Evolutionary conservation across 2,329 filamentous ascomycete genomes (phyloP).

Genomic region (Botrytis squamosa): DNA sequence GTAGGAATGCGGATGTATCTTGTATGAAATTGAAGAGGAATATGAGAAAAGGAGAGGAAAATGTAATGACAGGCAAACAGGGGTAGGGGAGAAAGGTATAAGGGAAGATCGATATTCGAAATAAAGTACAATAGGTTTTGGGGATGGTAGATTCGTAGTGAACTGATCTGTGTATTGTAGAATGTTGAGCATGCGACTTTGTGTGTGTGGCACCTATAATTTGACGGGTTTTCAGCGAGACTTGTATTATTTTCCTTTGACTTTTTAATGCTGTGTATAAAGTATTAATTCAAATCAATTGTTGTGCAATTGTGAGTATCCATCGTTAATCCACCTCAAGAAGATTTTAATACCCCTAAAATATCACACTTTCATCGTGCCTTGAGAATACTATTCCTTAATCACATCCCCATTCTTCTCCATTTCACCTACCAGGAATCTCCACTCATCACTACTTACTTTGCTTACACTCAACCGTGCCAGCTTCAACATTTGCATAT

Average conservation of each 20-base stretch:
- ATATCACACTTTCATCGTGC: too few relatives aligned
- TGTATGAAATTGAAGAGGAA: background rate
- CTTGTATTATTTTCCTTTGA: background rate
- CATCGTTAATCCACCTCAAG: background rate
- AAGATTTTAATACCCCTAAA: background rate
- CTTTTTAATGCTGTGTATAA: background rate
- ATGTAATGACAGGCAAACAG: background rate
- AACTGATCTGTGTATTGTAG: background rate
- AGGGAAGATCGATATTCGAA: background rate
- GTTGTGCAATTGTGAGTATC: background rate
- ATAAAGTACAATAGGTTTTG: background rate
- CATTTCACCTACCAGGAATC: constrained; percentile 20
- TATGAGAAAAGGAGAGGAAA: background rate
- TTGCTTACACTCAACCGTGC: constrained; percentile 77
- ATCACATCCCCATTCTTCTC: constrained; percentile 23
- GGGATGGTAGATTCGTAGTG: background rate
- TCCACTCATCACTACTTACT: constrained; percentile 64
- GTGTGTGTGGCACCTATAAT: background rate
- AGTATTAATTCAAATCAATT: background rate
- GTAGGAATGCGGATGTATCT: too few relatives aligned
- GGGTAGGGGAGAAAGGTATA: background rate
- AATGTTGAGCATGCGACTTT: background rate
- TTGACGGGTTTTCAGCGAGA: background rate
- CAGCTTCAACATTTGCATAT: constrained; percentile 82
- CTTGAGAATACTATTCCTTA: background rate